phyloP scores from a whole-genome alignment of 1,284 basidiomycete genomes.

The Tilletia setariae region DNA sequence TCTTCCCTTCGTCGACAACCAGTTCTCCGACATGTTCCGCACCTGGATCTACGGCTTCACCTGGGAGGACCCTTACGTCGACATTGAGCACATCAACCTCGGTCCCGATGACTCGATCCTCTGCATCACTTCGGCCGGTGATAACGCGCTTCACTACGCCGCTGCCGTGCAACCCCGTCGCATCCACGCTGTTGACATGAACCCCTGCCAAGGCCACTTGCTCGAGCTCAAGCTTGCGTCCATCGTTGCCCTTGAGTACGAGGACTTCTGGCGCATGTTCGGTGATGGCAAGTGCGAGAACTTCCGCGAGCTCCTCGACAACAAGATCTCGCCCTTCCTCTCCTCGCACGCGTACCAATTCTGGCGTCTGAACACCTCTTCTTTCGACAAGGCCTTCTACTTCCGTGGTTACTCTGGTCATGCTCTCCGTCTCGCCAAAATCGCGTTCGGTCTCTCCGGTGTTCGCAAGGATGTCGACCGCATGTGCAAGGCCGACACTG shows the following conservation, averaged over 20 bases:
- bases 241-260: conserved; percentile 64
- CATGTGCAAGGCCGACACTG: conserved; percentile 63
- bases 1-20: conserved; percentile 72
- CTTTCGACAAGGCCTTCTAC: conserved; percentile 71
- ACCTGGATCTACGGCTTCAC: conserved; percentile 71
- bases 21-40: conserved; percentile 72
- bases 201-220: conserved; percentile 70
- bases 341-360: conserved; percentile 74
- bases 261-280: conserved; percentile 71
- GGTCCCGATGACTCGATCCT: conserved; percentile 68
- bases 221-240: conserved; percentile 75
- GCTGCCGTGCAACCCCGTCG: conserved; percentile 63
- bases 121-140: conserved; percentile 75
- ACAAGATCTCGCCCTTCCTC: conserved; percentile 68
- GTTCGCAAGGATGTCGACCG: conserved; percentile 63
- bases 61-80: conserved; percentile 77
- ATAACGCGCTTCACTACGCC: conserved; percentile 78
- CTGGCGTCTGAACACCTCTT: conserved; percentile 68
- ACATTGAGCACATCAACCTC: conserved; percentile 68
- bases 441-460: conserved; percentile 66
- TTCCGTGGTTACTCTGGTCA: conserved; percentile 66
- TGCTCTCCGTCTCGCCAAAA: conserved; percentile 65
- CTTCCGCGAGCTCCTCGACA: conserved; percentile 68
- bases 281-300: conserved; percentile 66
- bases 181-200: conserved; percentile 72